A percentile compares a stretch with the other conserved stretches of the same genome.
These are phyloP conservation scores for Drosera spatulata DNA, from an alignment of 179 eudicot species.

Conservation along the genomic window DNA sequence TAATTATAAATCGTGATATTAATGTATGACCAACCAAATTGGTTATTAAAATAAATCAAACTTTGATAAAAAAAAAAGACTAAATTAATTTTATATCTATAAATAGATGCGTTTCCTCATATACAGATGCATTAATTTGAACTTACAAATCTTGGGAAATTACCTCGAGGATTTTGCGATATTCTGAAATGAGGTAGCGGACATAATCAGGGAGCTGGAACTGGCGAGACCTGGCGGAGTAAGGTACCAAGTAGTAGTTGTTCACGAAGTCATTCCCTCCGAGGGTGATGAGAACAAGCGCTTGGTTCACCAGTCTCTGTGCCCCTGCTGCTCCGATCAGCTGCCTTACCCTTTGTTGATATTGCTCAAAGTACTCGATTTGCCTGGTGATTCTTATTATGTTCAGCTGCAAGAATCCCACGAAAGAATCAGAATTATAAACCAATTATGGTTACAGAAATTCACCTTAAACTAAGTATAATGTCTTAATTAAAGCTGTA, in stretches of 20 bases:
- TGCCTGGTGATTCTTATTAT: constrained; percentile 26
- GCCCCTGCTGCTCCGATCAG: constrained; percentile 16
- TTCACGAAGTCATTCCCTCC: constrained; percentile 36
- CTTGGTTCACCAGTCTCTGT: constrained; percentile 20
- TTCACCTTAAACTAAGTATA: too few relatives aligned
- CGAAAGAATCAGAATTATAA: neutral
- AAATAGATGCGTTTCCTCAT: too few relatives aligned
- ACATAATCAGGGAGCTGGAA: constrained; percentile 24
- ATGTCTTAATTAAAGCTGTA: too few relatives aligned
- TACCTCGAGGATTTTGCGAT: constrained; percentile 1
- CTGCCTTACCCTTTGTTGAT: constrained; percentile 26
- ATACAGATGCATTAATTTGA: too few relatives aligned
- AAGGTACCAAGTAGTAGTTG: constrained; percentile 31
- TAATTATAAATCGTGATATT: too few relatives aligned
- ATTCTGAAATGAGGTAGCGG: constrained; percentile 19
- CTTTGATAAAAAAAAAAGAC: too few relatives aligned
- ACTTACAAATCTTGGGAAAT: too few relatives aligned
- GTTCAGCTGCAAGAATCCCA: constrained; percentile 19
- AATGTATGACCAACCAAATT: too few relatives aligned
- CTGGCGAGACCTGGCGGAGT: constrained; percentile 26
- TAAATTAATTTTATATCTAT: too few relatives aligned
- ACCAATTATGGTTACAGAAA: too few relatives aligned
- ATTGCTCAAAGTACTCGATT: constrained; percentile 22
- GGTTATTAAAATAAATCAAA: too few relatives aligned
- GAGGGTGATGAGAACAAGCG: constrained; percentile 7